Conservation (phyloP, 768 basidiomycete species). For the Suillus alpinus region DNA sequence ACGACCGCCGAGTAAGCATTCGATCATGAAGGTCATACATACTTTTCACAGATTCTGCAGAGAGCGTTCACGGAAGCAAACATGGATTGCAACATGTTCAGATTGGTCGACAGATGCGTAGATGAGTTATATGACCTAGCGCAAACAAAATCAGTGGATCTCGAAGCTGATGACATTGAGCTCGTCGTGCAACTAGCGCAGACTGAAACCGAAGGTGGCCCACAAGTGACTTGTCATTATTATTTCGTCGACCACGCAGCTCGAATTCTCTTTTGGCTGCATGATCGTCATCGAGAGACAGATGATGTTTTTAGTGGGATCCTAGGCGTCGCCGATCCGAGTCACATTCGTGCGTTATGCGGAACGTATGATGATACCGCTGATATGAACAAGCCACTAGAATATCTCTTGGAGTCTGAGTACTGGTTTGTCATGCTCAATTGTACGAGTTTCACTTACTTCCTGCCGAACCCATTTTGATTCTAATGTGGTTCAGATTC, state of each 20-base stretch:
- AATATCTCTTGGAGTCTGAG: conserved; percentile 2
- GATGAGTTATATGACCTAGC: background rate
- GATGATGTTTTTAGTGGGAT: background rate
- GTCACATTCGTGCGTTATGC: conserved; percentile 5
- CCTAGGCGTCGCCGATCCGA: background rate
- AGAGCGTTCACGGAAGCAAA: background rate
- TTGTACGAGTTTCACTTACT: background rate
- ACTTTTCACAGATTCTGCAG: background rate
- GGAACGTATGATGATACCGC: no score
- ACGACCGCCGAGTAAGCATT: background rate
- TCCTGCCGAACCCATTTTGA: background rate
- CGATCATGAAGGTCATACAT: background rate
- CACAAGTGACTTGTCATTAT: background rate
- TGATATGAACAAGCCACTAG: background rate
- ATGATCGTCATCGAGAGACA: background rate
- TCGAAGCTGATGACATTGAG: background rate
- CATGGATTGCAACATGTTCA: background rate
- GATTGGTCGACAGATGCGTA: background rate
- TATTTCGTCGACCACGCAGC: conserved; percentile 4
- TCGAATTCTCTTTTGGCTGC: conserved; percentile 2
- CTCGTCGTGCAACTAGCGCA: background rate
- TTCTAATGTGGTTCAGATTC: background rate
- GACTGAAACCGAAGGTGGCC: background rate
- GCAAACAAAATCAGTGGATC: no score
- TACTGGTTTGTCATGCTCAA: conserved; percentile 1